phyloP scores from a whole-genome alignment of 192 early-diverging fungal genomes.

The Backusella macrospora region DNA sequence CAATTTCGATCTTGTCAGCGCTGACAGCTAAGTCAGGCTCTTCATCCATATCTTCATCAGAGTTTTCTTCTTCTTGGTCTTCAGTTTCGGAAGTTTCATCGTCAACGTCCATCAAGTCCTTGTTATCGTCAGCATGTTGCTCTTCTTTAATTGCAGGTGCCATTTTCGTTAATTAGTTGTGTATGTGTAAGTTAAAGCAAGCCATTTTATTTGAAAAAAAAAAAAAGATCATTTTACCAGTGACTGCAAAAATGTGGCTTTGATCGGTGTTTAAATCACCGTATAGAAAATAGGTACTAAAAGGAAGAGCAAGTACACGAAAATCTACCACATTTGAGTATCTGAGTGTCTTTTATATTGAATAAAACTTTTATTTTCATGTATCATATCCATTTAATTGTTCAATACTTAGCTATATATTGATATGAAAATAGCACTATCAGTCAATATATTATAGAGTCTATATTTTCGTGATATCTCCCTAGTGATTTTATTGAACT shows the following conservation, averaged over 20 bases:
- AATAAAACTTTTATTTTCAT: too few species aligned
- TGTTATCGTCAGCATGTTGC: background rate
- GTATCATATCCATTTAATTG: too few species aligned
- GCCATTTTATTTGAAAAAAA: background rate
- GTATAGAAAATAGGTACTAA: too few species aligned
- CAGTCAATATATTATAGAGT: too few species aligned
- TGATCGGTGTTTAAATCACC: background rate
- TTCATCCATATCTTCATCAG: slow-evolving; percentile 42
- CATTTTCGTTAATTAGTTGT: background rate
- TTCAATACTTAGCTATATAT: too few species aligned
- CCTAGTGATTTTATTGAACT: too few species aligned
- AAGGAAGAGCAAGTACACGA: too few species aligned
- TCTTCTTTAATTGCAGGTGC: slow-evolving; percentile 23
- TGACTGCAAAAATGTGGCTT: slow-evolving; percentile 9
- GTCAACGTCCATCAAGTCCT: slow-evolving; percentile 12
- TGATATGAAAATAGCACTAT: too few species aligned
- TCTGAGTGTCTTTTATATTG: too few species aligned
- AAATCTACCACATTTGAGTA: too few species aligned
- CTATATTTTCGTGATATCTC: too few species aligned
- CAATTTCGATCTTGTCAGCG: slow-evolving; percentile 51
- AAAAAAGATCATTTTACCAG: slow-evolving; percentile 11
- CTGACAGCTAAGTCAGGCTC: slow-evolving; percentile 38
- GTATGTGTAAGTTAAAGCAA: slow-evolving; percentile 5
- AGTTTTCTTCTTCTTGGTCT: slow-evolving; percentile 24
- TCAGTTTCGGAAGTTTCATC: background rate